These are phyloP conservation scores for Aureobasidium sp. DNA, from an alignment of 2,329 filamentous ascomycete species.

Conservation along the genomic window DNA sequence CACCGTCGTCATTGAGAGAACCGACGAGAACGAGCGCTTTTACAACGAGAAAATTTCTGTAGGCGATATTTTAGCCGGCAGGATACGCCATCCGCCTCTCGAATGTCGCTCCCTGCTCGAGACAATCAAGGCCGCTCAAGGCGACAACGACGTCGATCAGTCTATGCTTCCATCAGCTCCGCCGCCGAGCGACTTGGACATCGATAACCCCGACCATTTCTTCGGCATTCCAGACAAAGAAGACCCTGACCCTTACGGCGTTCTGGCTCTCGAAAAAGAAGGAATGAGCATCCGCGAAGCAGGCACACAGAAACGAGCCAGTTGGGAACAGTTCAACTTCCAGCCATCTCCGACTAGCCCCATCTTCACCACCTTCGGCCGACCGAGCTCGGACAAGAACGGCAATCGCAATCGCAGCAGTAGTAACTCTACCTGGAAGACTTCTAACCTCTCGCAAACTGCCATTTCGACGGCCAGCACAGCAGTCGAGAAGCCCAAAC, in stretches of 20 bases:
- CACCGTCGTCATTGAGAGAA: slow-evolving; percentile 75
- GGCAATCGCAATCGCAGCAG: slow-evolving; percentile 43
- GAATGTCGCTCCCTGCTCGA: slow-evolving; percentile 61
- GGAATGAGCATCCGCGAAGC: slow-evolving; percentile 87
- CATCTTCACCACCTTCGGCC: slow-evolving; percentile 49
- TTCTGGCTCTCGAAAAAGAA: slow-evolving; percentile 82
- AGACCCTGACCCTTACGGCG: slow-evolving; percentile 88
- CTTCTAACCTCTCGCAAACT: slow-evolving; percentile 55
- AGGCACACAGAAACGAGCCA: slow-evolving; percentile 66
- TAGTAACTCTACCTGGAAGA: slow-evolving; percentile 63
- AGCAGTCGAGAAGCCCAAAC: neutral
- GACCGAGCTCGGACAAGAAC: slow-evolving; percentile 58
- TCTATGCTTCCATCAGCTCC: slow-evolving; percentile 60
- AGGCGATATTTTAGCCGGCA: slow-evolving; percentile 56
- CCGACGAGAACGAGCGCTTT: slow-evolving; percentile 82
- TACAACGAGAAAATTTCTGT: slow-evolving; percentile 63
- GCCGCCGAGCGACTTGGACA: slow-evolving; percentile 67
- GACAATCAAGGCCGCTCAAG: slow-evolving; percentile 82
- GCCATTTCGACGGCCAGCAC: slow-evolving; percentile 51
- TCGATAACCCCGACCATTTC: slow-evolving; percentile 43
- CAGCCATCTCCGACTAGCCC: slow-evolving; percentile 71
- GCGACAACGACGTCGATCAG: slow-evolving; percentile 67
- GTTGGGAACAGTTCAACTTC: slow-evolving; percentile 77
- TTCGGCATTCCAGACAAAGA: slow-evolving; percentile 75
- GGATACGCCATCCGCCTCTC: slow-evolving; percentile 49